These are phyloP conservation scores for Solanum sparsipilum DNA, from an alignment of 257 asterid species.

Conservation along the genomic window DNA sequence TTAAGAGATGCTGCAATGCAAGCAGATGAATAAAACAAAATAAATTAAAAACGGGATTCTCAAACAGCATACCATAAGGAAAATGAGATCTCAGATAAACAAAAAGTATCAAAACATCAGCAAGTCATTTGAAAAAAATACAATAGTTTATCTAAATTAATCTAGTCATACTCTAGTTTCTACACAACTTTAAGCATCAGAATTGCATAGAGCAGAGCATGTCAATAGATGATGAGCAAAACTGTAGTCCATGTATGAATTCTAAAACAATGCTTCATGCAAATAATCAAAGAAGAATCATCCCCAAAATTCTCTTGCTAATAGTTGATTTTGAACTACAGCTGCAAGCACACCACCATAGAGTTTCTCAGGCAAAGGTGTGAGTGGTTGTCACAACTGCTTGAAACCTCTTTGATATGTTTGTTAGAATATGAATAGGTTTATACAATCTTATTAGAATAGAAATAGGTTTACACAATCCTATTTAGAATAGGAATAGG, in stretches of 20 bases:
- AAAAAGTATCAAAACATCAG: neutral
- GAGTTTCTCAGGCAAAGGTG: neutral
- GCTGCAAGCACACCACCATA: neutral
- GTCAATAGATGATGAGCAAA: neutral
- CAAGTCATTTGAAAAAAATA: neutral
- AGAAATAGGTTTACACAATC: no score
- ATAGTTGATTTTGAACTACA: neutral
- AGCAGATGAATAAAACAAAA: neutral
- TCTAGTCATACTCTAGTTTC: neutral
- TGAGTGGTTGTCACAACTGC: neutral
- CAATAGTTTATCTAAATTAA: neutral
- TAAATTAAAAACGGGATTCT: neutral
- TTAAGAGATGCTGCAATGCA: slow-evolving; percentile 32
- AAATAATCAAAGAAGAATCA: neutral
- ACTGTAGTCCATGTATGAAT: neutral
- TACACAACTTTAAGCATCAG: neutral
- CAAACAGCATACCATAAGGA: neutral
- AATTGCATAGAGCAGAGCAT: neutral
- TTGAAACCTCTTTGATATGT: neutral
- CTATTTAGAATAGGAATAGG: no score
- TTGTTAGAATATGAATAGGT: no score
- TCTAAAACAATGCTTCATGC: neutral
- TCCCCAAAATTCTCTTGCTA: neutral
- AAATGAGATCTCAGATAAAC: neutral
- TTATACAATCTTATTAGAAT: no score